These are phyloP conservation scores for Neurospora sp. DNA, from an alignment of 2,329 filamentous ascomycete genomes.

Conservation along the genomic window DNA sequence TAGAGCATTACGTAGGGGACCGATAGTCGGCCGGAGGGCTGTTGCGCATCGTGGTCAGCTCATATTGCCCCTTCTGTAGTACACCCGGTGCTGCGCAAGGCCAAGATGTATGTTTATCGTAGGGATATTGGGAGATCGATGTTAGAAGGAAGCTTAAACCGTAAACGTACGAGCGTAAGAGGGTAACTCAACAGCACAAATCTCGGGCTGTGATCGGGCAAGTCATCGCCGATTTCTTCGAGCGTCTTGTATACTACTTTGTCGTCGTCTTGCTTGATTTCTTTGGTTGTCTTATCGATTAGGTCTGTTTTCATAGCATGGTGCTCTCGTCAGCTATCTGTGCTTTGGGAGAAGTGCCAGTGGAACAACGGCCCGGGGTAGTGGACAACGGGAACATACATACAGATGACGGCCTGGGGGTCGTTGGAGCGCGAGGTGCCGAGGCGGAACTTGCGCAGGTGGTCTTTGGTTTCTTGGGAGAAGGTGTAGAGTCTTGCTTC, in stretches of 20 bases:
- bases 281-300: slow-evolving; percentile 82
- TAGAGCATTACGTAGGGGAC: slow-evolving; percentile 93
- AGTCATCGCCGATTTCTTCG: slow-evolving; percentile 72
- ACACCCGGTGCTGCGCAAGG: neutral
- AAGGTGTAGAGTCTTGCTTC: slow-evolving; percentile 89
- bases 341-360: neutral
- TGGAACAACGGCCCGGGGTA: neutral
- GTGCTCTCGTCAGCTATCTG: neutral
- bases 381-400: slow-evolving; percentile 30
- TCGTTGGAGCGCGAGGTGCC: slow-evolving; percentile 78
- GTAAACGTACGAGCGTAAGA: slow-evolving; percentile 57
- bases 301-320: slow-evolving; percentile 42
- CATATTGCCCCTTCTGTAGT: neutral
- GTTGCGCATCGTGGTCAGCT: neutral
- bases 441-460: slow-evolving; percentile 89
- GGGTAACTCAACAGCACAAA: slow-evolving; percentile 90
- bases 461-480: slow-evolving; percentile 78
- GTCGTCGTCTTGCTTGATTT: slow-evolving; percentile 76
- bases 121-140: neutral
- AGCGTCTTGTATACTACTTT: slow-evolving; percentile 70
- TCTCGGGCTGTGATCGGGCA: slow-evolving; percentile 84
- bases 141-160: neutral
- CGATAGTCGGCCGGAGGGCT: slow-evolving; percentile 74
- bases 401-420: slow-evolving; percentile 92
- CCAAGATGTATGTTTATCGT: neutral